Conservation (phyloP, 1,284 basidiomycete species). For the Anthracocystis panici-leucophaei region DNA sequence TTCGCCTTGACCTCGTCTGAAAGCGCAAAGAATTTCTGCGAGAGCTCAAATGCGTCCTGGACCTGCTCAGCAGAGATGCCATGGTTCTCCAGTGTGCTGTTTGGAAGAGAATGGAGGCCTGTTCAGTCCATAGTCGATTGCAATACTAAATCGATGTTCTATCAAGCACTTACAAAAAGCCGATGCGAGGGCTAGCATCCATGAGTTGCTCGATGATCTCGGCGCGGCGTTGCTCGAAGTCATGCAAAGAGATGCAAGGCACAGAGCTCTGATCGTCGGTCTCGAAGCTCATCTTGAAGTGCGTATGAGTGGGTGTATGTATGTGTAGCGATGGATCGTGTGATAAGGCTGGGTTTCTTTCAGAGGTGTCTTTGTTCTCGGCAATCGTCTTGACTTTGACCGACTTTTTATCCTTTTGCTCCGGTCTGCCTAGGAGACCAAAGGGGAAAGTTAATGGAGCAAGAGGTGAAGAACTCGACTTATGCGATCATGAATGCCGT, state of each 20-base stretch:
- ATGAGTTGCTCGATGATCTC: constrained; percentile 60
- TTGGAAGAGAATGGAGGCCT: not conserved
- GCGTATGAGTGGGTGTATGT: not conserved
- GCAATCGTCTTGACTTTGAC: not conserved
- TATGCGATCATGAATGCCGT: not conserved
- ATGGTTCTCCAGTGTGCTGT: constrained; percentile 70
- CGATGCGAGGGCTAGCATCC: constrained; percentile 50
- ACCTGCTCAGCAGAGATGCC: constrained; percentile 72
- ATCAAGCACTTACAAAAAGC: constrained; percentile 55
- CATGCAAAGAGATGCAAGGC: constrained; percentile 54
- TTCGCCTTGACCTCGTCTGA: constrained; percentile 74
- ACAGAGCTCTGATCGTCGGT: constrained; percentile 35
- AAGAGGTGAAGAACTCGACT: not conserved
- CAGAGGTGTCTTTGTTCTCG: not conserved
- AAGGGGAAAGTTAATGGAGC: not conserved
- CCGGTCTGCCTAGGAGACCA: not conserved
- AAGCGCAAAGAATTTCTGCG: constrained; percentile 74
- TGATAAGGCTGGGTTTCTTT: not conserved
- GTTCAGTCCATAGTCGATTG: constrained; percentile 6
- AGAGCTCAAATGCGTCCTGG: constrained; percentile 74
- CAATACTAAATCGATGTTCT: not conserved
- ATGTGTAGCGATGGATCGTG: not conserved
- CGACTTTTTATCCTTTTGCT: constrained; percentile 3
- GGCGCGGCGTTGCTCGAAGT: constrained; percentile 54
- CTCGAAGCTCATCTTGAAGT: constrained; percentile 16